A percentile compares a stretch with the other conserved stretches of the same genome.
Conservation (phyloP, 2,329 filamentous ascomycete genomes). For the Talaromyces verruculosus region DNA sequence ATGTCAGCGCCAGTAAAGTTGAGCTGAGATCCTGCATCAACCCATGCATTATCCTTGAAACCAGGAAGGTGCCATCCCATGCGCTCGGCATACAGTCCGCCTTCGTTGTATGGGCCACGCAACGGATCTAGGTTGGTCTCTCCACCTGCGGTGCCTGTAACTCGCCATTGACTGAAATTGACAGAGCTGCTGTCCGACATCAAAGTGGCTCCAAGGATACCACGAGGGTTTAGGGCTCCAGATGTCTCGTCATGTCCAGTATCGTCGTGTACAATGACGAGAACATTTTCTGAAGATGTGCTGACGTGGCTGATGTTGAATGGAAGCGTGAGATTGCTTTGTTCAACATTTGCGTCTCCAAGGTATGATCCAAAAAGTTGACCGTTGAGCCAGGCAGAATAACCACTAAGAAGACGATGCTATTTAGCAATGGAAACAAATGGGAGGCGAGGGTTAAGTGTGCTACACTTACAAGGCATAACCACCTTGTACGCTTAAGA, state of each 20-base stretch:
- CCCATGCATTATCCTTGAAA: slow-evolving; percentile 53
- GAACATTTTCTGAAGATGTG: slow-evolving; percentile 50
- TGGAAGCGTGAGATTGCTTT: slow-evolving; percentile 57
- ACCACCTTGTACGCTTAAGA: slow-evolving; percentile 59
- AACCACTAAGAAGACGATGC: slow-evolving; percentile 50
- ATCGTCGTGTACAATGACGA: slow-evolving; percentile 71
- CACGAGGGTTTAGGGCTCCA: slow-evolving; percentile 57
- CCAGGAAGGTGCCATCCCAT: slow-evolving; percentile 58
- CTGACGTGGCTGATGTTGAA: slow-evolving; percentile 55
- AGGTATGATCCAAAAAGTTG: slow-evolving; percentile 64
- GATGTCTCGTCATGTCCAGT: slow-evolving; percentile 70
- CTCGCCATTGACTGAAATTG: slow-evolving; percentile 49
- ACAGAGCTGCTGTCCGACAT: slow-evolving; percentile 35
- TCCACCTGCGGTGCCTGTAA: slow-evolving; percentile 59
- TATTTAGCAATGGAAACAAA: not conserved
- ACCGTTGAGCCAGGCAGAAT: slow-evolving; percentile 64
- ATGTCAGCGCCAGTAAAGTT: slow-evolving; percentile 6
- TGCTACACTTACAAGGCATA: slow-evolving; percentile 47
- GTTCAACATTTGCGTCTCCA: slow-evolving; percentile 53
- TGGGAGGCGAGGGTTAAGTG: not conserved
- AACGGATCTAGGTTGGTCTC: slow-evolving; percentile 54
- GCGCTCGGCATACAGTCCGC: slow-evolving; percentile 56
- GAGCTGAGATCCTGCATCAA: not conserved
- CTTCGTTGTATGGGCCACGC: slow-evolving; percentile 59
- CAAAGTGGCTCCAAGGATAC: slow-evolving; percentile 52